Base-by-base conservation (phyloP, 306 rosid species). In the Spatholobus suberectus region DNA sequence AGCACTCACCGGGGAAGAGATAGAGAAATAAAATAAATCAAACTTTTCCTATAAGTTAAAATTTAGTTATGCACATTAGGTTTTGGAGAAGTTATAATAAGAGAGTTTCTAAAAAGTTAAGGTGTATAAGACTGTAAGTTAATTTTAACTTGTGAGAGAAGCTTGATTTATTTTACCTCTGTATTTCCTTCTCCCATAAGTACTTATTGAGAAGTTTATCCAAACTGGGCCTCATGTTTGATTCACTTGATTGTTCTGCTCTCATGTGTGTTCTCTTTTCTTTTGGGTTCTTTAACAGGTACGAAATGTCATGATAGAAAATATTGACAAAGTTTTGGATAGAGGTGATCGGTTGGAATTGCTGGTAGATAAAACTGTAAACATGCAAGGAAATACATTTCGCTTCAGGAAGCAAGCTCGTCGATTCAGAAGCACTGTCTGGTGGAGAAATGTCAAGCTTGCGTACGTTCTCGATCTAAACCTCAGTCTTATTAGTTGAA, bases 371-470 rank as follows among this genome's bases (percentile, higher is more conserved):
- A 96, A 94, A 86, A 87, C 99, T 79, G 82, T 89, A 34, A 91
- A 91, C 79, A 92, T 96, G 98, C 99, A 96, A 91, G 99, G 94
- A 73, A 96, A 96, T 79, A 92, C 99, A 27, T 86, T 94, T 78
- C 92, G 97, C 66, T 96, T 96, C 86, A 88, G 97, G 81, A 96
- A 96, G 91, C 98, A 96, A 87, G 94, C 99, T 86, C 99, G 98
- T 12, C 97, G 98, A 35, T 96, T 92, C 88, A 87, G 97, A 88
- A 92, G 85, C 84, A 85, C 94, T 3, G 97, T 92, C 15, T 96
- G 99, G 99, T 96, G 99, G 99, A 91, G 92, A 88, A 96, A 96
- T 72, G 99, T 96, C 80, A 94, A 96, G 88, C 98, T 96, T 59
- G 87, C 87, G 99, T 96, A 91, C 6, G 99, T 69, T 83, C 37